Conservation (phyloP, 106 monocot species). For the Agapanthus africanus region DNA sequence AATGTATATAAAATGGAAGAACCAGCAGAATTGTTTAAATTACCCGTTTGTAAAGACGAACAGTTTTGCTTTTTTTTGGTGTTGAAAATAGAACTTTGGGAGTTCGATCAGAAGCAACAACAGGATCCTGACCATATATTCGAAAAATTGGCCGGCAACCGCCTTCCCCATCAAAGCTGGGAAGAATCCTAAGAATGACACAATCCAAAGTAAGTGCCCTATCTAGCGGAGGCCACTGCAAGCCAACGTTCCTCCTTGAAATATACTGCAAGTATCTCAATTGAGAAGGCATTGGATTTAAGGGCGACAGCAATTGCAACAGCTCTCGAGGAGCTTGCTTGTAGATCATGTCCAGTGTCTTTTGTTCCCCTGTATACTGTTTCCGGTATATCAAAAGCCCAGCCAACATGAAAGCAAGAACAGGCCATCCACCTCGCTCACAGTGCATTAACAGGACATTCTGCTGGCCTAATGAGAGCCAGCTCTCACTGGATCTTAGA, state of each 20-base stretch:
- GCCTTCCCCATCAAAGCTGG: conserved; percentile 56
- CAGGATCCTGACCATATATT: conserved; percentile 84
- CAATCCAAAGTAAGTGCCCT: conserved; percentile 87
- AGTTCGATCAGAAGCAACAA: conserved; percentile 43
- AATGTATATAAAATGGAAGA: too few relatives aligned
- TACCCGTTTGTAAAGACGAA: conserved; percentile 68
- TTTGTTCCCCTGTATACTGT: conserved; percentile 72
- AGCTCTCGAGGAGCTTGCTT: conserved; percentile 78
- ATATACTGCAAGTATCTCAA: conserved; percentile 82
- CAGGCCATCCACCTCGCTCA: conserved; percentile 86
- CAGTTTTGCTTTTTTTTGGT: conserved; percentile 59
- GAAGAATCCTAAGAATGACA: conserved; percentile 65
- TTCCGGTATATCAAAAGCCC: conserved; percentile 68
- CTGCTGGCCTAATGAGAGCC: conserved; percentile 67
- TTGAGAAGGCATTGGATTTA: conserved; percentile 87
- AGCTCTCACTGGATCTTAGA: conserved; percentile 80
- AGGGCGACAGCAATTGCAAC: conserved; percentile 57
- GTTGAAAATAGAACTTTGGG: conserved; percentile 78
- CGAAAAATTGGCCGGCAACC: conserved; percentile 77
- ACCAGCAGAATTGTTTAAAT: too few relatives aligned
- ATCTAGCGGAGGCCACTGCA: conserved; percentile 82
- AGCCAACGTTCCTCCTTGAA: conserved; percentile 82
- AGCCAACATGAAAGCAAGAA: conserved; percentile 90
- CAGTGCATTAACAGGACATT: conserved; percentile 85
- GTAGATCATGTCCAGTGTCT: conserved; percentile 83